Conservation (phyloP, 805 yeast genomes). For the Wickerhamomyces bovis region DNA sequence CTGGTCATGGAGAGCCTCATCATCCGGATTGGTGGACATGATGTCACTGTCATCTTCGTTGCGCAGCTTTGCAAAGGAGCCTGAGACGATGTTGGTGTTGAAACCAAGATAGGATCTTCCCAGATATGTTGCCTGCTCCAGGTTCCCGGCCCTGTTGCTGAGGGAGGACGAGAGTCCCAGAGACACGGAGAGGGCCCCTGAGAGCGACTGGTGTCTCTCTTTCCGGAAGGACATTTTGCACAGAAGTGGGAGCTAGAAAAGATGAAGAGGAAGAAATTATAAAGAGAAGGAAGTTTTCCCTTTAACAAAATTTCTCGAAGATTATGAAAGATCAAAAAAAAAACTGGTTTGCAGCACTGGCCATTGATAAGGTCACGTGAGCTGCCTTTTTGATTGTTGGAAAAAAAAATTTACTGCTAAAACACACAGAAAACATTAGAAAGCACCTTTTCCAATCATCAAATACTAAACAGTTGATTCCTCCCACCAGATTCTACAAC, state of each 20-base stretch:
- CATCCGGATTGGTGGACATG: constrained; percentile 30
- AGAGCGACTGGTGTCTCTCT: constrained; percentile 15
- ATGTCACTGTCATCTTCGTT: constrained; percentile 2
- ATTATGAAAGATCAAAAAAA: too few species aligned
- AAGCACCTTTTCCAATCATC: constrained; percentile 1
- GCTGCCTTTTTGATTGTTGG: too few species aligned
- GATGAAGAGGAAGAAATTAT: neutral
- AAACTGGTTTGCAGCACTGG: neutral
- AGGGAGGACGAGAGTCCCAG: constrained; percentile 23
- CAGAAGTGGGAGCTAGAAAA: neutral
- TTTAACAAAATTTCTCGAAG: too few species aligned
- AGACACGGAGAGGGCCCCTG: constrained; percentile 23
- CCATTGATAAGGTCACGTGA: constrained; percentile 7
- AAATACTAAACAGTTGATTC: too few species aligned
- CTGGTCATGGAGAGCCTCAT: constrained; percentile 40
- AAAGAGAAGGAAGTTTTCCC: too few species aligned
- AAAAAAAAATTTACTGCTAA: too few species aligned
- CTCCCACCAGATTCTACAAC: too few species aligned
- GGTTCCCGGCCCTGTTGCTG: constrained; percentile 6
- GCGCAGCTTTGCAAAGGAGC: neutral
- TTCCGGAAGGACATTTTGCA: constrained; percentile 7
- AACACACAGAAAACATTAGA: neutral
- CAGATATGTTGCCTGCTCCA: constrained; percentile 11
- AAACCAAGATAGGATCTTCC: constrained; percentile 27
- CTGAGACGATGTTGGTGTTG: neutral